Percentiles rank a stretch among this genome's conserved stretches.
Evolutionary conservation across 345 rosid species (phyloP).

Genomic region (Carallia pectinifolia): DNA sequence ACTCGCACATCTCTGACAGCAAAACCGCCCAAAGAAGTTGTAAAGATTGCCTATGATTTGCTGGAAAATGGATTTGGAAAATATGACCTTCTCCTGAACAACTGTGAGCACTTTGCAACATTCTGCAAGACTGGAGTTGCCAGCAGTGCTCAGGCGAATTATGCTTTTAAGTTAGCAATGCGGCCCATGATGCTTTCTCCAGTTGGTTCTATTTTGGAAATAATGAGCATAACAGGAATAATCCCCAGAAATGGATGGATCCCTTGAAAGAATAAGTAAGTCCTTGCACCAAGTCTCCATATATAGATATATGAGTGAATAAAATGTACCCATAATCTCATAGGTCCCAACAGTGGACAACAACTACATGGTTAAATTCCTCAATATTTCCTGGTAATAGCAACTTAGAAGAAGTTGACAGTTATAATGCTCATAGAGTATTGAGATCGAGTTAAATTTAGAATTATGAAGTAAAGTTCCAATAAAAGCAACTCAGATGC

Average conservation of each 20-base stretch:
- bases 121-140: slow-evolving; percentile 14
- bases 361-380: too few relatives aligned
- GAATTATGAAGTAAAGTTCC: too few relatives aligned
- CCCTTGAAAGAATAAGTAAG: too few relatives aligned
- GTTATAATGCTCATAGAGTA: too few relatives aligned
- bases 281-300: too few relatives aligned
- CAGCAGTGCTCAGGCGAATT: not conserved
- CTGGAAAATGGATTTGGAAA: slow-evolving; percentile 8
- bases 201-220: not conserved
- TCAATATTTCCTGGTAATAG: too few relatives aligned
- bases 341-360: too few relatives aligned
- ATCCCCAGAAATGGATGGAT: not conserved
- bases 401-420: too few relatives aligned
- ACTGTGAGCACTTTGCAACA: slow-evolving; percentile 17
- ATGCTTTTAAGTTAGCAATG: not conserved
- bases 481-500: too few relatives aligned
- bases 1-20: not conserved
- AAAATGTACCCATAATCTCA: too few relatives aligned
- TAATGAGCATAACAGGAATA: not conserved
- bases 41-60: not conserved
- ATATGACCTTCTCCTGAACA: not conserved
- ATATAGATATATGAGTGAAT: too few relatives aligned
- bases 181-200: not conserved
- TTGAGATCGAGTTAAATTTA: too few relatives aligned
- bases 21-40: not conserved